Conservation (phyloP, 2,329 filamentous ascomycete genomes). For the Epichloe uncinata region DNA sequence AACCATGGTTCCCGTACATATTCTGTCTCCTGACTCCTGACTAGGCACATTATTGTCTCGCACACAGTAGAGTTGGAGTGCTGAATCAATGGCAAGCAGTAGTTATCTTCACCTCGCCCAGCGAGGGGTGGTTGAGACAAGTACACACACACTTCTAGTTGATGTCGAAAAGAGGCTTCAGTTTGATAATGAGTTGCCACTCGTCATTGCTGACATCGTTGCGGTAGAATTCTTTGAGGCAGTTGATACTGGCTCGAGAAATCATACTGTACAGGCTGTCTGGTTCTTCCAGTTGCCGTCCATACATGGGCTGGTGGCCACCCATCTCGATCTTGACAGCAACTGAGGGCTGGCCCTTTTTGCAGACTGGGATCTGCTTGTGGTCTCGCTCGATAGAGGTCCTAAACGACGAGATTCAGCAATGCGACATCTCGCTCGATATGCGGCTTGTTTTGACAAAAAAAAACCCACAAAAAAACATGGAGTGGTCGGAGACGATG, state of each 20-base stretch:
- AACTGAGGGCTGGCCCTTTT: slow-evolving; percentile 97
- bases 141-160: slow-evolving; percentile 30
- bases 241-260: slow-evolving; percentile 80
- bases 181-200: slow-evolving; percentile 86
- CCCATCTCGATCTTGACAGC: slow-evolving; percentile 96
- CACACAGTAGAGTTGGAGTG: neutral
- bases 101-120: neutral
- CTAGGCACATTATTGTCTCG: too few relatives aligned
- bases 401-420: slow-evolving; percentile 29
- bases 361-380: slow-evolving; percentile 84
- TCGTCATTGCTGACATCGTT: slow-evolving; percentile 81
- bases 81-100: neutral
- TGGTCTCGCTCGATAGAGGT: slow-evolving; percentile 94
- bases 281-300: slow-evolving; percentile 84
- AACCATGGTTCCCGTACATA: too few relatives aligned
- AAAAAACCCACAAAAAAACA: neutral
- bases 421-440: neutral
- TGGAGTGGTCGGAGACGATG: neutral
- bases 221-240: slow-evolving; percentile 90
- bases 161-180: slow-evolving; percentile 91
- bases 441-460: neutral
- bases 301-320: slow-evolving; percentile 81
- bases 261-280: slow-evolving; percentile 82
- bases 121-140: neutral
- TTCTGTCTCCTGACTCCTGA: too few relatives aligned